These are phyloP conservation scores for Dichotomocladium elegans DNA, from an alignment of 371 early-diverging fungal genomes.

Conservation along the genomic window DNA sequence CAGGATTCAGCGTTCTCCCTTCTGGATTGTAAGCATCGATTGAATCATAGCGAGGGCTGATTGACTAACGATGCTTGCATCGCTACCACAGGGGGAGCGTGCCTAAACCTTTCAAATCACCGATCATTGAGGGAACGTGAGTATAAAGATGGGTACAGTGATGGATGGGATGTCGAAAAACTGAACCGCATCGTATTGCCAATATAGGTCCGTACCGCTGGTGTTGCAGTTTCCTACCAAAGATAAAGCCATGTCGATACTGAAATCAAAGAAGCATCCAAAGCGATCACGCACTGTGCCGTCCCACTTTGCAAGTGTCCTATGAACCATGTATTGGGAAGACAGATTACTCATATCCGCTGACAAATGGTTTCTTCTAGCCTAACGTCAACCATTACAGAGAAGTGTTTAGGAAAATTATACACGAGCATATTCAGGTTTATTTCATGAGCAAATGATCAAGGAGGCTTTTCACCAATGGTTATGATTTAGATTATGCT, in stretches of 20 bases:
- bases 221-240: constrained; percentile 12
- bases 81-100: background rate
- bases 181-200: too few species aligned
- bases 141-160: background rate
- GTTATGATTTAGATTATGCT: constrained; percentile 30
- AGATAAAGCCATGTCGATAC: constrained; percentile 4
- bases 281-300: constrained; percentile 11
- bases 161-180: background rate
- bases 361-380: constrained; percentile 6
- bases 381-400: constrained; percentile 37
- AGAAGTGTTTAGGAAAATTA: constrained; percentile 42
- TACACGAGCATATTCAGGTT: constrained; percentile 57
- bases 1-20: too few species aligned
- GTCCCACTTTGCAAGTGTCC: constrained; percentile 18
- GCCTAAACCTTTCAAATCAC: constrained; percentile 5
- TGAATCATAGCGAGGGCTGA: too few species aligned
- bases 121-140: constrained; percentile 11
- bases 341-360: background rate
- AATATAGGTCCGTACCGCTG: constrained; percentile 10
- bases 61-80: too few species aligned
- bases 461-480: too few species aligned
- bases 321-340: constrained; percentile 15
- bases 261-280: constrained; percentile 6
- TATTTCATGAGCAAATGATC: background rate
- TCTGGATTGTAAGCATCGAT: too few species aligned